Percentiles rank a stretch among this genome's conserved stretches.
Evolutionary conservation across 768 basidiomycete genomes (phyloP).

Genomic region (Leccinum truebloodii): DNA sequence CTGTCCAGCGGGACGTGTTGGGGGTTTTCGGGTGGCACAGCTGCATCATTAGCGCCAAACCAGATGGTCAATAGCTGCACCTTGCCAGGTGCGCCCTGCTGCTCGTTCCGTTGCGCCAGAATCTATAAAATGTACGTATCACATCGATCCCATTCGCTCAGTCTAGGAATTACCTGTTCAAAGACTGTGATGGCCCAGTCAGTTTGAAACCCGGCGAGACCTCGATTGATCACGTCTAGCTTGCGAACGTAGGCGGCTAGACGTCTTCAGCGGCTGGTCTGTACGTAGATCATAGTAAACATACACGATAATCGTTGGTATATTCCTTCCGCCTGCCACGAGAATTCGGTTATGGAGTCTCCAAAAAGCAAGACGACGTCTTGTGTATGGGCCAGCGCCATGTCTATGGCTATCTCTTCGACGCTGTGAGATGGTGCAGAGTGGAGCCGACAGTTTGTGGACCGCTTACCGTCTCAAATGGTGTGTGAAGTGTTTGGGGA

Average conservation of each 20-base stretch:
- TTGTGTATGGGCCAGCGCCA: slow-evolving; percentile 55
- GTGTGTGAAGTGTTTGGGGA: not conserved
- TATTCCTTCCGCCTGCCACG: slow-evolving; percentile 59
- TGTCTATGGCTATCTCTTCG: slow-evolving; percentile 26
- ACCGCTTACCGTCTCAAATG: not conserved
- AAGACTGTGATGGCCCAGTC: slow-evolving; percentile 83
- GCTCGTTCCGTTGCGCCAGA: slow-evolving; percentile 54
- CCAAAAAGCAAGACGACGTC: slow-evolving; percentile 77
- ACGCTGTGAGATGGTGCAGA: not conserved
- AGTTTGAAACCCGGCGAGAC: slow-evolving; percentile 82
- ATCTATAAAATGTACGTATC: slow-evolving; percentile 39
- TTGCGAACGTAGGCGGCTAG: slow-evolving; percentile 77
- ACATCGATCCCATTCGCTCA: not conserved
- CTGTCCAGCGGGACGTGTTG: slow-evolving; percentile 77
- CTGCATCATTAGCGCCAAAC: slow-evolving; percentile 89
- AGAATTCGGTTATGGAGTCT: slow-evolving; percentile 77
- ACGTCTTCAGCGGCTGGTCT: not conserved
- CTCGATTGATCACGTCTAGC: slow-evolving; percentile 86
- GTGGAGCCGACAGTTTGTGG: not conserved
- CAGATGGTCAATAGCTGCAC: slow-evolving; percentile 81
- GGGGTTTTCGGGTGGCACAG: slow-evolving; percentile 53
- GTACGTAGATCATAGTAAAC: not conserved
- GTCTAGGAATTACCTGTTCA: slow-evolving; percentile 53
- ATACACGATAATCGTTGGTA: slow-evolving; percentile 59
- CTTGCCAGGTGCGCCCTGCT: slow-evolving; percentile 46